Conservation (phyloP, 352 stramenopile genomes). For the Albugo laibachii region DNA sequence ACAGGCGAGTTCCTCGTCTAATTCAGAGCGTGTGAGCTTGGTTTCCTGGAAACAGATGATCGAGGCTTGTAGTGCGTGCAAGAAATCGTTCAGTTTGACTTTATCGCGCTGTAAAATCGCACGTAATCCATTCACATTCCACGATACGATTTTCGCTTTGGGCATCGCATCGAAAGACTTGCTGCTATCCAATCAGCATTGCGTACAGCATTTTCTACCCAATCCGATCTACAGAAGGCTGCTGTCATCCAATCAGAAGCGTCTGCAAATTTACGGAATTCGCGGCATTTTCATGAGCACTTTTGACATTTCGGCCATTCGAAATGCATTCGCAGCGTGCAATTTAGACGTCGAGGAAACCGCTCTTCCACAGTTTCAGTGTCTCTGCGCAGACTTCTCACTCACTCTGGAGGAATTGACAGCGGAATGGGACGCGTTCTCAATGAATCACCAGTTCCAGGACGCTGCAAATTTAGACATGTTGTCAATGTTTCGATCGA, state of each 20-base stretch:
- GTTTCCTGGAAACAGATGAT: constrained; percentile 76
- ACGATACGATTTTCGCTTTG: constrained; percentile 31
- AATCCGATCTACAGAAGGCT: too few relatives aligned
- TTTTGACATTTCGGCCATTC: constrained; percentile 29
- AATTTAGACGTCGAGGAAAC: constrained; percentile 58
- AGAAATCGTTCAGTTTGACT: constrained; percentile 19
- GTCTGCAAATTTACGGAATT: too few relatives aligned
- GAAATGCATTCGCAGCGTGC: constrained; percentile 43
- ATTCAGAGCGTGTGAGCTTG: constrained; percentile 64
- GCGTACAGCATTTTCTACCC: too few relatives aligned
- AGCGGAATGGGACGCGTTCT: constrained; percentile 69
- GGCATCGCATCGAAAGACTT: constrained; percentile 6
- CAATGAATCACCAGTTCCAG: constrained; percentile 63
- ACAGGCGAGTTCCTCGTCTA: constrained; percentile 55
- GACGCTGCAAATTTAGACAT: constrained; percentile 31
- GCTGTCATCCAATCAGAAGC: too few relatives aligned
- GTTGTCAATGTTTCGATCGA: constrained; percentile 47
- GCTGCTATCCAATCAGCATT: not conserved
- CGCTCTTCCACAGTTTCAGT: constrained; percentile 36
- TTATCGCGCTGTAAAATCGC: constrained; percentile 42
- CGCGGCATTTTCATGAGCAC: not conserved
- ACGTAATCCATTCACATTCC: constrained; percentile 75
- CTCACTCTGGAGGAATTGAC: constrained; percentile 58
- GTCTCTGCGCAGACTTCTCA: constrained; percentile 54
- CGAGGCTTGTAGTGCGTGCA: constrained; percentile 35